phyloP scores from a whole-genome alignment of 108 stramenopile genomes.

The Cyclotella sp. region DNA sequence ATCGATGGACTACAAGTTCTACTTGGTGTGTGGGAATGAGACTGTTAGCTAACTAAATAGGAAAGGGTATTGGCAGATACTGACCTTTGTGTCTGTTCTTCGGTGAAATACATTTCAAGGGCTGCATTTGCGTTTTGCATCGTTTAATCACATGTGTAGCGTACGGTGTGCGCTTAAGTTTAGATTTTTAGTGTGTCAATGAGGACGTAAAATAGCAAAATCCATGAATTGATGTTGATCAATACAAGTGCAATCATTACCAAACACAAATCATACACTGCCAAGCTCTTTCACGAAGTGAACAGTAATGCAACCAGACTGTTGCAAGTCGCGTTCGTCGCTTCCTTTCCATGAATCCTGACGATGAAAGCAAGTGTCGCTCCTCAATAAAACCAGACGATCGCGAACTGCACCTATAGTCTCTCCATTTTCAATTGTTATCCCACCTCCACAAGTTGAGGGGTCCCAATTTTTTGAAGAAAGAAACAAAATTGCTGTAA shows the following conservation, averaged over 20 bases:
- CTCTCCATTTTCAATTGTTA: constrained; percentile 38
- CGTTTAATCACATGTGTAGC: no score
- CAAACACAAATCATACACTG: neutral
- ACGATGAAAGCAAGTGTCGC: constrained; percentile 46
- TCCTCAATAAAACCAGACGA: constrained; percentile 36
- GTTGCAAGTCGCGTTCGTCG: constrained; percentile 29
- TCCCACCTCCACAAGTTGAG: constrained; percentile 30
- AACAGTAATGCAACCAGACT: constrained; percentile 35
- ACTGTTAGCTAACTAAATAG: no score
- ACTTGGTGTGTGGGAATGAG: no score
- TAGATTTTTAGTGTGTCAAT: no score
- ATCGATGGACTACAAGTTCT: neutral
- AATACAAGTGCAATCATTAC: neutral
- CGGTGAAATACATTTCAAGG: no score
- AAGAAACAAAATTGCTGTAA: constrained; percentile 42
- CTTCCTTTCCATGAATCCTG: constrained; percentile 44
- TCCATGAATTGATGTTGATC: no score
- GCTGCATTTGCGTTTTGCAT: no score
- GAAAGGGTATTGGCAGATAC: no score
- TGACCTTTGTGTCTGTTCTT: no score
- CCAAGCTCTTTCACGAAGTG: constrained; percentile 42
- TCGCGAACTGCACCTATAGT: constrained; percentile 31
- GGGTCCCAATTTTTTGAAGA: constrained; percentile 45
- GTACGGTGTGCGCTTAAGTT: no score
- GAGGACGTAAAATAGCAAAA: no score